A percentile compares a stretch with the other conserved stretches of the same genome.
phyloP scores from a whole-genome alignment of 108 stramenopile species.

The Skeletonema menzelii region DNA sequence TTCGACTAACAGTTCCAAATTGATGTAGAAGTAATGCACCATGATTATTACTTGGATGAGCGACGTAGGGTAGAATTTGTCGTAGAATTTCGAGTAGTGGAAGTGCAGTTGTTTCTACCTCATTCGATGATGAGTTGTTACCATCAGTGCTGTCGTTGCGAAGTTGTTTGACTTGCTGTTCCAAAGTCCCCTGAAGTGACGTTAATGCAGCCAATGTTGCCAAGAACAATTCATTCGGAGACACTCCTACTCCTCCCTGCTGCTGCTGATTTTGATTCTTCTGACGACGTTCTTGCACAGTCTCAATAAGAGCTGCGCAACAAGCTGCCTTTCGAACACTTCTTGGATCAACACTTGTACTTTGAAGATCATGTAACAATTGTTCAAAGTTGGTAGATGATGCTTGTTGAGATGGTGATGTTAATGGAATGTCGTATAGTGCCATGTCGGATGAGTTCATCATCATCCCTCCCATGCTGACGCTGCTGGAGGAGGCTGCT shows the following conservation, averaged over 20 bases:
- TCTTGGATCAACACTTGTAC: constrained; percentile 6
- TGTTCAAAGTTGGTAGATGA: background rate
- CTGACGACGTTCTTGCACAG: constrained; percentile 19
- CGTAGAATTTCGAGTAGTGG: constrained; percentile 65
- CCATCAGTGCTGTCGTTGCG: background rate
- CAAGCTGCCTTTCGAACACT: constrained; percentile 18
- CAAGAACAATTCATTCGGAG: constrained; percentile 41
- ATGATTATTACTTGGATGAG: constrained; percentile 24
- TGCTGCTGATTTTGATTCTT: background rate
- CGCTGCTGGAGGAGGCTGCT: background rate
- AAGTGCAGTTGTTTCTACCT: constrained; percentile 23
- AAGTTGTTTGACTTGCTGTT: constrained; percentile 3
- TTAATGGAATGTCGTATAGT: background rate
- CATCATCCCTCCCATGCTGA: background rate
- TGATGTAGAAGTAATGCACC: constrained; percentile 50
- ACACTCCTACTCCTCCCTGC: background rate
- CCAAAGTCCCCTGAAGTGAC: constrained; percentile 17
- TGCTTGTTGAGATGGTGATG: constrained; percentile 1
- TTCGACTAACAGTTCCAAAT: constrained; percentile 48
- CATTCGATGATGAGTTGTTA: too few species aligned
- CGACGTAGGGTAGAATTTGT: constrained; percentile 51
- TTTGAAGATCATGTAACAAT: constrained; percentile 2
- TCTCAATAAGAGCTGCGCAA: constrained; percentile 24
- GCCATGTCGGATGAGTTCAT: background rate
- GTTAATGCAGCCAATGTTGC: constrained; percentile 24